phyloP scores from a whole-genome alignment of 2,329 filamentous ascomycete species.

The Clonostachys solani region DNA sequence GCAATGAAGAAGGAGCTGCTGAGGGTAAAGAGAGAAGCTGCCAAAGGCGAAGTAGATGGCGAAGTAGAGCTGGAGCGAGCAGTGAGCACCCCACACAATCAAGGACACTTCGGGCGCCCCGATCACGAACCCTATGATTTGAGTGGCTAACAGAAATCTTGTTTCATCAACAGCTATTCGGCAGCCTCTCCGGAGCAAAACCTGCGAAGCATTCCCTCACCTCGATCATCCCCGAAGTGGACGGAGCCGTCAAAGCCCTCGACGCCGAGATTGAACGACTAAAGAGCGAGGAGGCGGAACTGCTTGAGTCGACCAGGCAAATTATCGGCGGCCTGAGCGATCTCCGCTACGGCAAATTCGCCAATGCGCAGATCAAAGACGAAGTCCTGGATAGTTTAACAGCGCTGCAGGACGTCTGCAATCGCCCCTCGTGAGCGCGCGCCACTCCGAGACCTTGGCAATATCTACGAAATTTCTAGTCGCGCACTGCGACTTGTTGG shows the following conservation, averaged over 20 bases:
- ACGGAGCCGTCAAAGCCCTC: slow-evolving; percentile 59
- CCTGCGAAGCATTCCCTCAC: slow-evolving; percentile 54
- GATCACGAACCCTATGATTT: too few species aligned
- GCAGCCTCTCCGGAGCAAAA: slow-evolving; percentile 36
- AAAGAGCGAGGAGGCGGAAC: slow-evolving; percentile 56
- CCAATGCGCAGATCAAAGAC: slow-evolving; percentile 56
- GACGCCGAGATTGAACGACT: slow-evolving; percentile 64
- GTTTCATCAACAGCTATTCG: slow-evolving; percentile 48
- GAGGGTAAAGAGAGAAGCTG: slow-evolving; percentile 44
- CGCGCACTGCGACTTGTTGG: too few species aligned
- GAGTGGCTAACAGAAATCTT: neutral
- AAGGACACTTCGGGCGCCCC: too few species aligned
- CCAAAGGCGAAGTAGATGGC: slow-evolving; percentile 55
- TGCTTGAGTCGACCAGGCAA: slow-evolving; percentile 58
- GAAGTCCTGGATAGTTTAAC: slow-evolving; percentile 66
- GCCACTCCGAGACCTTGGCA: too few species aligned
- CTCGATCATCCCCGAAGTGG: slow-evolving; percentile 65
- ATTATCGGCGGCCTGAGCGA: slow-evolving; percentile 75
- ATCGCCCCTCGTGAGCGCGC: too few species aligned
- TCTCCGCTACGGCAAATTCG: slow-evolving; percentile 73
- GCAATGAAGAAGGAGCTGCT: slow-evolving; percentile 54
- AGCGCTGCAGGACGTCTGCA: slow-evolving; percentile 54
- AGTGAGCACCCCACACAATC: slow-evolving; percentile 26
- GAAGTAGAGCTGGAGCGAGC: slow-evolving; percentile 60
- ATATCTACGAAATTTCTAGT: too few species aligned